Conservation (phyloP, 139 green algal genomes). For the Haematococcus sp. region DNA sequence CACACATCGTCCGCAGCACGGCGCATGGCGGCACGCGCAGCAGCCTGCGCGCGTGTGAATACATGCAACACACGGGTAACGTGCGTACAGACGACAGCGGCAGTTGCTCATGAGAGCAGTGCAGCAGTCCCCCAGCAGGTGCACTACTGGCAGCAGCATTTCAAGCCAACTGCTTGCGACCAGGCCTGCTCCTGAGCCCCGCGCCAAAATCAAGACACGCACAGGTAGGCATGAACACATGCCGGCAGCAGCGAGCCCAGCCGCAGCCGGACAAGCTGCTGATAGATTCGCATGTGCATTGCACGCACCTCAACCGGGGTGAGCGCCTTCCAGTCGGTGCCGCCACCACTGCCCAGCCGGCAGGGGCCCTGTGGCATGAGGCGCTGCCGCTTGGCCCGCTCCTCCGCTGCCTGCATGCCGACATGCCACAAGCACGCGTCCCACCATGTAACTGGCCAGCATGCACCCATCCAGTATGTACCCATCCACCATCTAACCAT, state of each 20-base stretch:
- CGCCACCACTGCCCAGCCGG: slow-evolving; percentile 5
- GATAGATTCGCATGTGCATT: no score
- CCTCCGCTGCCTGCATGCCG: slow-evolving; percentile 28
- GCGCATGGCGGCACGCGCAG: slow-evolving; percentile 8
- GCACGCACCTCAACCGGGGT: not conserved
- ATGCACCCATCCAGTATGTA: not conserved
- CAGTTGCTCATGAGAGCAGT: not conserved
- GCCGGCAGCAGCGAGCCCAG: not conserved
- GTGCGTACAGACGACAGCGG: not conserved
- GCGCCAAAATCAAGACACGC: no score
- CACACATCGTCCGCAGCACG: slow-evolving; percentile 4
- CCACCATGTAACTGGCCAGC: not conserved
- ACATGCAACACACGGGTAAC: not conserved
- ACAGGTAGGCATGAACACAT: not conserved
- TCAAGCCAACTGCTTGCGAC: no score
- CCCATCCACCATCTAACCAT: not conserved
- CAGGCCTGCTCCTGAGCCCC: no score
- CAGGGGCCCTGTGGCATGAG: slow-evolving; percentile 25
- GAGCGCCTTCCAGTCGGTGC: not conserved
- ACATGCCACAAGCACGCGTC: not conserved
- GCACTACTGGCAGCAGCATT: no score
- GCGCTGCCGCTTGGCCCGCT: slow-evolving; percentile 34
- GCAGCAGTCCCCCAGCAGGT: not conserved
- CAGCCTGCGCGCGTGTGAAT: not conserved
- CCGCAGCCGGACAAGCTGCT: not conserved